Evolutionary conservation across 192 early-diverging fungal genomes (phyloP), one percentile per base, ranked within the genome.

Genomic region (Rhizophagus sp.): DNA sequence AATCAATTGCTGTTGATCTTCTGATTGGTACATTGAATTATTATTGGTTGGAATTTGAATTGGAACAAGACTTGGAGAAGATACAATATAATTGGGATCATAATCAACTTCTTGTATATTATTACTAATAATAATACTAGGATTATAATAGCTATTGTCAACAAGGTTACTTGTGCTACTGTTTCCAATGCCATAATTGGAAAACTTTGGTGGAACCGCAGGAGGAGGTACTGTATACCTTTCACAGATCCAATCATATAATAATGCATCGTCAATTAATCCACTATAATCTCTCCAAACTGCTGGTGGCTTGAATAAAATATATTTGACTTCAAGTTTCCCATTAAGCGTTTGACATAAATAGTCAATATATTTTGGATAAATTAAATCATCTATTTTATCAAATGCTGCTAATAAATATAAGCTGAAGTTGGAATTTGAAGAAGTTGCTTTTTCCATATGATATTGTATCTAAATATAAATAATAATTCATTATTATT

Each of bases 241-340:
- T 27, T 27, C 17, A 73, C 71, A 52, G 27, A 73, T 73, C 71
- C 71, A 73, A 25, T 73, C 12, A 12, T 73, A 50, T 50, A 73
- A 33, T 6, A 50, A 17, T 44, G 33, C 27, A 1, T 44, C 49
- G 9, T 73, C 49, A 47, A 73, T 44, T 17, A 19, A 22, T 44
- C 71, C 71, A 2, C 24, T 3, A n/a, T 27, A 30, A 50, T 33
- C 71, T 44, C 36, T 73, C 71, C 71, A 73, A 11, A 27, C 8
- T 44, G 10, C 9, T 27, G 71, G 71, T 50, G 71, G 36, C 5
- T 44, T 73, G 9, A 8, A 50, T 50, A 73, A 27, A 50, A 73
- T 50, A 44, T 44, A 73, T 7, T n/a, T 44, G 19, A 73, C n/a
- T n/a, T 22, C 36, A 17, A 73, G 41, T 33, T 25, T 73, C 12